Conservation (phyloP, 345 rosid species). For the Lepidium didymum region DNA sequence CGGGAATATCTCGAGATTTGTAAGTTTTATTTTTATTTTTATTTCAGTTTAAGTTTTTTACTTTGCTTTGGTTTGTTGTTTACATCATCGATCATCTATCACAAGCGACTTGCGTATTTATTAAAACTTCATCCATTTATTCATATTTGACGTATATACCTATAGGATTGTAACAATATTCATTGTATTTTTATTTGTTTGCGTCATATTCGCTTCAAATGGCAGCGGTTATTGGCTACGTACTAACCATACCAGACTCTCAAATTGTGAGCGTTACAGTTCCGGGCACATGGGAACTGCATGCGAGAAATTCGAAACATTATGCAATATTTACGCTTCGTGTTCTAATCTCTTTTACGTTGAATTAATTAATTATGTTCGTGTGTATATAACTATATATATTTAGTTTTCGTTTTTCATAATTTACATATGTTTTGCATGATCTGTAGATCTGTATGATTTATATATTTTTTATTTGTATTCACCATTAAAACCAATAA, state of each 20-base stretch:
- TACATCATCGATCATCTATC: neutral
- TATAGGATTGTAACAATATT: neutral
- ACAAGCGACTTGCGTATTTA: neutral
- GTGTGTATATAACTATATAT: too few relatives aligned
- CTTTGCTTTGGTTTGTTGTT: neutral
- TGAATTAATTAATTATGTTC: neutral
- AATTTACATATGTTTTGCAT: too few relatives aligned
- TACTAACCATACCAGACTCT: neutral
- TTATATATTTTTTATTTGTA: too few relatives aligned
- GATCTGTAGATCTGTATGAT: too few relatives aligned
- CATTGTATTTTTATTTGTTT: neutral
- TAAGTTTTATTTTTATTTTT: neutral
- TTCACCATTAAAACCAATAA: too few relatives aligned
- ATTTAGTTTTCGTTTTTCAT: too few relatives aligned
- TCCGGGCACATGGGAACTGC: slow-evolving; percentile 7
- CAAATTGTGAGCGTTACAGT: neutral
- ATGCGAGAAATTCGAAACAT: neutral
- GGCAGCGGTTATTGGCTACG: neutral
- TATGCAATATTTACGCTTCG: neutral
- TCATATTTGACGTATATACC: neutral
- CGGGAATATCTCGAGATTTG: neutral
- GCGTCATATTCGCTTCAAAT: neutral
- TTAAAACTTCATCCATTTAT: neutral
- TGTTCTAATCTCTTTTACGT: neutral
- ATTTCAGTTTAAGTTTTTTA: neutral